Conservation (phyloP, 108 stramenopile genomes). For the Cyclotella cryptica region DNA sequence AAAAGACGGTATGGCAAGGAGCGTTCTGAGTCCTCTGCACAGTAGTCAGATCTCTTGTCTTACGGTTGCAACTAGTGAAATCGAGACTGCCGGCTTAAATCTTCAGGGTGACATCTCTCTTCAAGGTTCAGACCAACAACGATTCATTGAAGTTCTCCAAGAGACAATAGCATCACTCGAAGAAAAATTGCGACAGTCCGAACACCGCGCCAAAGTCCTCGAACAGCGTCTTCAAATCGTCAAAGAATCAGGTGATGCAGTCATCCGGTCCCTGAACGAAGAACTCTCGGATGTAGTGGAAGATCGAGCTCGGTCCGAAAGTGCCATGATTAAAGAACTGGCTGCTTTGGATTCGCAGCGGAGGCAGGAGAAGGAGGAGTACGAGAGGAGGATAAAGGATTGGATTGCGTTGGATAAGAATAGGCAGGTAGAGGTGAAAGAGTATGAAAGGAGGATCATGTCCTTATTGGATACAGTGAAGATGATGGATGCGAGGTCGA, state of each 20-base stretch:
- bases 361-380: conserved; percentile 38
- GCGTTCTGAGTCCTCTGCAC: not conserved
- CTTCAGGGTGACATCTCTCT: not conserved
- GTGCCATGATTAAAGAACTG: conserved; percentile 73
- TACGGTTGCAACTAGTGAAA: conserved; percentile 4
- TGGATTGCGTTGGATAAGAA: conserved; percentile 51
- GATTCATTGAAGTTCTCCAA: conserved; percentile 16
- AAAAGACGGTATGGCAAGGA: conserved; percentile 9
- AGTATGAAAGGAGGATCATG: conserved; percentile 50
- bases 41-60: not conserved
- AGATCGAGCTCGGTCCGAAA: conserved; percentile 63
- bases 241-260: conserved; percentile 65
- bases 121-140: not conserved
- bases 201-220: conserved; percentile 44
- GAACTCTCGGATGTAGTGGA: conserved; percentile 77
- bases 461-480: conserved; percentile 42
- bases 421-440: conserved; percentile 45
- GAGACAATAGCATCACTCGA: conserved; percentile 40
- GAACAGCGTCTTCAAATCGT: conserved; percentile 73
- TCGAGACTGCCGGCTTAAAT: not conserved
- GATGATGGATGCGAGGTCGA: conserved; percentile 26
- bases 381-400: conserved; percentile 49
- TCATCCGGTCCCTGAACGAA: conserved; percentile 76
- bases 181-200: conserved; percentile 45
- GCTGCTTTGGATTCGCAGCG: conserved; percentile 61